Evolutionary conservation across 371 early-diverging fungal genomes (phyloP).

Genomic region (Rhizopus arrhizus): DNA sequence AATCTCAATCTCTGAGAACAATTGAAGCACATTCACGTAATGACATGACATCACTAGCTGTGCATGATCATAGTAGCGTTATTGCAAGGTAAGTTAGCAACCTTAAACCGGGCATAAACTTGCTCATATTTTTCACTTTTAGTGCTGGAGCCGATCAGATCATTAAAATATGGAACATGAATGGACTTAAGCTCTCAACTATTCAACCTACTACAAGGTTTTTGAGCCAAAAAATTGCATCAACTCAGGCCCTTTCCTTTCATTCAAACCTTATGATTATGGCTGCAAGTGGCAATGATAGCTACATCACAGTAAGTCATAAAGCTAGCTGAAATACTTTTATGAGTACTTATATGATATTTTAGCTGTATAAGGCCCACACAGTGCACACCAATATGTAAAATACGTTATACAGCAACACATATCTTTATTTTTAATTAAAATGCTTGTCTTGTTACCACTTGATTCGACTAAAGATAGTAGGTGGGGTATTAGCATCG

Average conservation of each 20-base stretch:
- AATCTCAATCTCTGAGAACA: slow-evolving; percentile 49
- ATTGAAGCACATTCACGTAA: slow-evolving; percentile 54
- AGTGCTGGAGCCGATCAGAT: slow-evolving; percentile 69
- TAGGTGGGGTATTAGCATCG: slow-evolving; percentile 49
- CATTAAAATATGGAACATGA: slow-evolving; percentile 68
- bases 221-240: slow-evolving; percentile 50
- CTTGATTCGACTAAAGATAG: slow-evolving; percentile 56
- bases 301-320: slow-evolving; percentile 49
- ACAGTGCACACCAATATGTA: background rate
- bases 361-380: slow-evolving; percentile 1
- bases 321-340: background rate
- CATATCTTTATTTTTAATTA: background rate
- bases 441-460: slow-evolving; percentile 29
- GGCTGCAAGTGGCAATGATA: slow-evolving; percentile 57
- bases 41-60: slow-evolving; percentile 67
- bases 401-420: background rate
- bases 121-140: background rate
- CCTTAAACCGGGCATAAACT: background rate
- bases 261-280: slow-evolving; percentile 61
- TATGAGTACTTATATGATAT: background rate
- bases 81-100: slow-evolving; percentile 62
- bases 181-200: slow-evolving; percentile 55
- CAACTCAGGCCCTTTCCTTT: slow-evolving; percentile 54
- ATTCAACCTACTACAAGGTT: slow-evolving; percentile 66
- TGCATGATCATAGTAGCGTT: slow-evolving; percentile 73